phyloP scores from a whole-genome alignment of 2,329 filamentous ascomycete species.

The Ciborinia camelliae region DNA sequence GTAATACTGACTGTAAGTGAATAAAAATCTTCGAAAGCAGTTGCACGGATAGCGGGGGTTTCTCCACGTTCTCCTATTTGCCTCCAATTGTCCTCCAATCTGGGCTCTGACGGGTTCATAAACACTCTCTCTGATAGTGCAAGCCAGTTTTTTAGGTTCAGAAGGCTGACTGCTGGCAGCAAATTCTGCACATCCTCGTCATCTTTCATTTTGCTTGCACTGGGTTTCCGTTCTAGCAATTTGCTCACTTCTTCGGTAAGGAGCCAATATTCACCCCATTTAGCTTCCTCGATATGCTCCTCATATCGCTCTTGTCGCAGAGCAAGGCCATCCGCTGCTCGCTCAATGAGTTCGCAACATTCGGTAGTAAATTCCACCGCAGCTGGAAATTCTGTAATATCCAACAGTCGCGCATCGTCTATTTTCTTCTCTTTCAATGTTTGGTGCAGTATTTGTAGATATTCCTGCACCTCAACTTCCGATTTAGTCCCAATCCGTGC shows the following conservation, averaged over 20 bases:
- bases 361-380: slow-evolving; percentile 68
- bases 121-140: slow-evolving; percentile 63
- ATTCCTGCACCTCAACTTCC: slow-evolving; percentile 68
- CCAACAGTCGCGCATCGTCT: slow-evolving; percentile 37
- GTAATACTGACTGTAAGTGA: slow-evolving; percentile 65
- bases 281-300: slow-evolving; percentile 53
- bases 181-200: slow-evolving; percentile 36
- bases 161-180: slow-evolving; percentile 52
- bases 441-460: slow-evolving; percentile 59
- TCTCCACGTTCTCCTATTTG: slow-evolving; percentile 50
- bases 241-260: slow-evolving; percentile 45
- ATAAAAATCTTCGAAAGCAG: slow-evolving; percentile 74
- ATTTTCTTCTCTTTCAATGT: slow-evolving; percentile 37
- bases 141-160: slow-evolving; percentile 60
- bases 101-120: slow-evolving; percentile 63
- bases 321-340: slow-evolving; percentile 63
- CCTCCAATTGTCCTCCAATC: slow-evolving; percentile 65
- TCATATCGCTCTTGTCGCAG: slow-evolving; percentile 63
- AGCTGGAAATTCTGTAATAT: slow-evolving; percentile 60
- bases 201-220: slow-evolving; percentile 8
- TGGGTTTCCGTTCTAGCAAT: slow-evolving; percentile 27
- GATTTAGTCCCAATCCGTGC: slow-evolving; percentile 66
- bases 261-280: slow-evolving; percentile 64
- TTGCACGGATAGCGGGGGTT: slow-evolving; percentile 68
- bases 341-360: slow-evolving; percentile 64